These are phyloP conservation scores for Ogataea populi-albae DNA, from an alignment of 805 yeast species.

Conservation along the genomic window DNA sequence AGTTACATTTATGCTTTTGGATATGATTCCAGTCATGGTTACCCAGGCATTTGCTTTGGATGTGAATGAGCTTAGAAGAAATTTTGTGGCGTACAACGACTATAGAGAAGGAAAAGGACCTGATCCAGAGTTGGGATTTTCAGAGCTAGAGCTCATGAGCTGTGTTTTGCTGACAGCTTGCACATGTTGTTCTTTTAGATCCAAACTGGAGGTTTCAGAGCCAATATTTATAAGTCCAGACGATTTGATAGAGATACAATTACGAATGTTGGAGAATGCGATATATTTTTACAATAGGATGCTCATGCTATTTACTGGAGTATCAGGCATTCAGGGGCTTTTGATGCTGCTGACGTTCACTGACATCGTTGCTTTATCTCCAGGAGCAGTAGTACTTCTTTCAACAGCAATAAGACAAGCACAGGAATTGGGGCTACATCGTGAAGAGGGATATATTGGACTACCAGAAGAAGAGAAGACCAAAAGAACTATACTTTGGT, in stretches of 20 bases:
- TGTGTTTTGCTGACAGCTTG: constrained; percentile 23
- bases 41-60: constrained; percentile 1
- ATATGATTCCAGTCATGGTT: neutral
- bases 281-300: constrained; percentile 53
- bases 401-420: constrained; percentile 52
- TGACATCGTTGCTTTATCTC: constrained; percentile 33
- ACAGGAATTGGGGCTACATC: constrained; percentile 55
- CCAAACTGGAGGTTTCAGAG: constrained; percentile 3
- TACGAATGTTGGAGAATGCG: constrained; percentile 37
- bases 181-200: constrained; percentile 9
- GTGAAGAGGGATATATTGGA: constrained; percentile 42
- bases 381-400: constrained; percentile 40
- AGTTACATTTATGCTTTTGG: constrained; percentile 17
- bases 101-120: constrained; percentile 23
- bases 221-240: constrained; percentile 12
- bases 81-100: constrained; percentile 21
- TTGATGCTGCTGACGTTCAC: constrained; percentile 44
- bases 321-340: constrained; percentile 49
- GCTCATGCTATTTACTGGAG: constrained; percentile 48
- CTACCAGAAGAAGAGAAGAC: constrained; percentile 36
- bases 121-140: constrained; percentile 25
- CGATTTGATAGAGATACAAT: constrained; percentile 28
- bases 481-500: constrained; percentile 45
- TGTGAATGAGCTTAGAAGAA: constrained; percentile 5
- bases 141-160: constrained; percentile 35